phyloP scores from a whole-genome alignment of 2,329 filamentous ascomycete genomes.

The Furcasterigmium furcatum region DNA sequence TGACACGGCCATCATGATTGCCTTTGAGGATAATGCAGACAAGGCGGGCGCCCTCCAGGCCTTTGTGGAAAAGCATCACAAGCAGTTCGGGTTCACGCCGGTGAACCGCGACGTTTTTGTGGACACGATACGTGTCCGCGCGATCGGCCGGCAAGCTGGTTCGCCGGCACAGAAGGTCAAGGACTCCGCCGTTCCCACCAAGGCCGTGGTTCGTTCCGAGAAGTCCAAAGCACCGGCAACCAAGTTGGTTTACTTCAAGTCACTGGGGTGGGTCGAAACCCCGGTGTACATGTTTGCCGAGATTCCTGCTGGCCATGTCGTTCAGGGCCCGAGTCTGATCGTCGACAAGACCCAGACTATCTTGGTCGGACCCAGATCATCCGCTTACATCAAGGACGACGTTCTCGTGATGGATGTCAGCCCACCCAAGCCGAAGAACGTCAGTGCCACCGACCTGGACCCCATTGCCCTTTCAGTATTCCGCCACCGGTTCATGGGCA shows the following conservation, averaged over 20 bases:
- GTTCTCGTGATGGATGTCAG: conserved; percentile 44
- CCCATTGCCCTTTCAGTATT: conserved; percentile 76
- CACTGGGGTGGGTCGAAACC: conserved; percentile 39
- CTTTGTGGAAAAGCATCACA: conserved; percentile 31
- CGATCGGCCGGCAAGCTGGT: conserved; percentile 19
- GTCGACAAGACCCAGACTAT: conserved; percentile 70
- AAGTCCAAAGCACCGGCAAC: conserved; percentile 2
- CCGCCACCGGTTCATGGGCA: conserved; percentile 78
- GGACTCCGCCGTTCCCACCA: conserved; percentile 6
- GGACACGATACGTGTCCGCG: conserved; percentile 39
- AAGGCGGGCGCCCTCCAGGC: conserved; percentile 25
- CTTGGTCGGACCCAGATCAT: conserved; percentile 61
- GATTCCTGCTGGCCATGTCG: conserved; percentile 54
- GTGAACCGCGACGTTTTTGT: conserved; percentile 32
- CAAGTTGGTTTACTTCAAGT: conserved; percentile 14
- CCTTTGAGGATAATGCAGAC: conserved; percentile 2
- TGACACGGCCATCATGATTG: conserved; percentile 38
- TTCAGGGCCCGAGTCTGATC: conserved; percentile 64
- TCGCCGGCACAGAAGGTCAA: neutral
- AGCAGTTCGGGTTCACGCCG: conserved; percentile 38
- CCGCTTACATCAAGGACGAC: conserved; percentile 29
- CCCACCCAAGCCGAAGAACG: conserved; percentile 7
- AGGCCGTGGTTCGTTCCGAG: neutral
- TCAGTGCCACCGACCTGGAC: conserved; percentile 40
- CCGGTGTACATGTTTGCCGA: conserved; percentile 66